Conservation (phyloP, 2,329 filamentous ascomycete species). For the Zalaria sp. region DNA sequence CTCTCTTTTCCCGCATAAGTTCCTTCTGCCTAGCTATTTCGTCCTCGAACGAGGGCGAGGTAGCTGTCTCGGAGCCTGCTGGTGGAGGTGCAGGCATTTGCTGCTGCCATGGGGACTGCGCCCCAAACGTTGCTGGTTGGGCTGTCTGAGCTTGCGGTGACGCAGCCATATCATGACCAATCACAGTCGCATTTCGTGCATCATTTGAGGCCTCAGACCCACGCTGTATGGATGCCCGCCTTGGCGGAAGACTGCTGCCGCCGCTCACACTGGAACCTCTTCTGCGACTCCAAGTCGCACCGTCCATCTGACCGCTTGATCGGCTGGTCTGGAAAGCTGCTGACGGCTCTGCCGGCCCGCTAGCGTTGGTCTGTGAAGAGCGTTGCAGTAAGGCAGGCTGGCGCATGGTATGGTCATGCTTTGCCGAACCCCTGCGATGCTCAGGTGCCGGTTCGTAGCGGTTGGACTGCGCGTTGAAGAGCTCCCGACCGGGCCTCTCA, state of each 20-base stretch:
- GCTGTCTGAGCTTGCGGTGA: constrained; percentile 10
- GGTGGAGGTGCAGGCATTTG: constrained; percentile 14
- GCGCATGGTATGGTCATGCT: constrained; percentile 52
- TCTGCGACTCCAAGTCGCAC: constrained; percentile 52
- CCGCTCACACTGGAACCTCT: constrained; percentile 85
- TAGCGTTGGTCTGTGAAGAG: constrained; percentile 45
- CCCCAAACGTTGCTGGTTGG: constrained; percentile 11
- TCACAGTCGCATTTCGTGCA: constrained; percentile 11
- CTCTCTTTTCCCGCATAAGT: constrained; percentile 56
- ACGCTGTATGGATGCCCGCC: too few species aligned
- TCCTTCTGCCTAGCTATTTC: constrained; percentile 7
- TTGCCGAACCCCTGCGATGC: constrained; percentile 51
- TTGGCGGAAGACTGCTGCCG: constrained; percentile 52
- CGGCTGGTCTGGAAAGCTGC: constrained; percentile 67
- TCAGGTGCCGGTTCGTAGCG: constrained; percentile 82
- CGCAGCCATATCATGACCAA: constrained; percentile 21
- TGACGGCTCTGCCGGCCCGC: constrained; percentile 65
- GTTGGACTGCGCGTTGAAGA: constrained; percentile 92
- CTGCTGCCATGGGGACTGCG: constrained; percentile 17
- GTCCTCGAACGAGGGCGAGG: constrained; percentile 5
- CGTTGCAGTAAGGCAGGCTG: constrained; percentile 72
- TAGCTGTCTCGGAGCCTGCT: constrained; percentile 5
- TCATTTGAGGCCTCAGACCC: constrained; percentile 14
- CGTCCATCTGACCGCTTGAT: constrained; percentile 48
- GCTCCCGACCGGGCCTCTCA: constrained; percentile 53